Evolutionary conservation across 768 basidiomycete species (phyloP).

Genomic region (Tubosaeta sp.): DNA sequence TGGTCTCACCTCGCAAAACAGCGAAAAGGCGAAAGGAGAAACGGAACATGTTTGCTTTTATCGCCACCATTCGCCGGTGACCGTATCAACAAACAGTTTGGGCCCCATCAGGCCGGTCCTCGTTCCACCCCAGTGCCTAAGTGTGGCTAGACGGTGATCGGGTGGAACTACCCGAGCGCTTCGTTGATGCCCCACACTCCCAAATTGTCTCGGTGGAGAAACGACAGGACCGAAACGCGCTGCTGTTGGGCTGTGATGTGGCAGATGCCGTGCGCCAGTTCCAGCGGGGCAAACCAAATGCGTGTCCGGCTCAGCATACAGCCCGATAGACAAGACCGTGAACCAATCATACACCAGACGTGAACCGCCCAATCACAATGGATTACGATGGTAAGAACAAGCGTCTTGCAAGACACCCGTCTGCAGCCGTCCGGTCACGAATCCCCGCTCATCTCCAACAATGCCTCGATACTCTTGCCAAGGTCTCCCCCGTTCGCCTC

Average conservation of each 20-base stretch:
- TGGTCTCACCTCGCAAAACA: background rate
- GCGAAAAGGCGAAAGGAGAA: too few relatives aligned
- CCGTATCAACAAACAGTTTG: background rate
- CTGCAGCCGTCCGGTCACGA: conserved; percentile 8
- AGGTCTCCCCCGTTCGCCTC: conserved; percentile 88
- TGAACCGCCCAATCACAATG: background rate
- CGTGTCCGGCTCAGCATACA: background rate
- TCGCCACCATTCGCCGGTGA: background rate
- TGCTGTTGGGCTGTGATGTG: background rate
- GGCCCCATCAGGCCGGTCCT: background rate
- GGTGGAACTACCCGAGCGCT: background rate
- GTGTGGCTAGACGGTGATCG: background rate
- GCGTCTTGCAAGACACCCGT: background rate
- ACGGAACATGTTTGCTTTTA: too few relatives aligned
- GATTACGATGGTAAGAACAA: background rate
- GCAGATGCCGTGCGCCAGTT: background rate
- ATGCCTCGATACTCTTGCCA: conserved; percentile 82
- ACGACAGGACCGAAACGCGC: background rate
- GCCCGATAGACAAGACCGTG: background rate
- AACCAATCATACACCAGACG: background rate
- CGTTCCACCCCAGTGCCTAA: too few relatives aligned
- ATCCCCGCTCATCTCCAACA: conserved; percentile 65
- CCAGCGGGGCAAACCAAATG: background rate
- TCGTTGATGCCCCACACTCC: background rate
- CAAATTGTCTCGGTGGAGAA: background rate